phyloP scores from a whole-genome alignment of 331 rosid species.

The Saraca asoca region DNA sequence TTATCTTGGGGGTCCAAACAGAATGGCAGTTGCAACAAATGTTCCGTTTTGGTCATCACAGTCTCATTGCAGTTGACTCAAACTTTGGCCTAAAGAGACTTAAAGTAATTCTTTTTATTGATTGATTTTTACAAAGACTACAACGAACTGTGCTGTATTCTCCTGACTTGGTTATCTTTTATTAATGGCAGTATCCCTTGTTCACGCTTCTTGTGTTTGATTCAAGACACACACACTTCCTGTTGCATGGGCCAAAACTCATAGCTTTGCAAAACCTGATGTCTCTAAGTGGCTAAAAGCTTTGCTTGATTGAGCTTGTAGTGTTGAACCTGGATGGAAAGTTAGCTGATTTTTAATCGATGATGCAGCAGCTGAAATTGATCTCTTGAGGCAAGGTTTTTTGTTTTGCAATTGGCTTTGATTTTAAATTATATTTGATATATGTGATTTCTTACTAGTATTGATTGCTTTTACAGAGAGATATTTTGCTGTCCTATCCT shows the following conservation, averaged over 20 bases:
- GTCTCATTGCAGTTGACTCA: slow-evolving; percentile 82
- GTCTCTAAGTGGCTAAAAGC: slow-evolving; percentile 86
- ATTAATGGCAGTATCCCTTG: slow-evolving; percentile 80
- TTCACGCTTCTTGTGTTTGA: slow-evolving; percentile 90
- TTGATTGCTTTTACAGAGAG: slow-evolving; percentile 60
- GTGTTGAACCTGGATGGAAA: slow-evolving; percentile 81
- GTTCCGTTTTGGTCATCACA: slow-evolving; percentile 87
- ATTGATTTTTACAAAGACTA: slow-evolving; percentile 24
- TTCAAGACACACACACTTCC: slow-evolving; percentile 94
- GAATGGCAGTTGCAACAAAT: slow-evolving; percentile 97
- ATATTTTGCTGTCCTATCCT: slow-evolving; percentile 77
- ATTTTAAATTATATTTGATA: slow-evolving; percentile 14
- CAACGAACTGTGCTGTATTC: not conserved
- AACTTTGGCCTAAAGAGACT: slow-evolving; percentile 91
- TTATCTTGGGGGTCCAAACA: slow-evolving; percentile 88
- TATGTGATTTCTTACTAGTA: slow-evolving; percentile 31
- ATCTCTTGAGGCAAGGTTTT: slow-evolving; percentile 73
- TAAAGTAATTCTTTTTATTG: slow-evolving; percentile 52
- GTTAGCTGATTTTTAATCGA: slow-evolving; percentile 81
- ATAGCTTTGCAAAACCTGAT: slow-evolving; percentile 84
- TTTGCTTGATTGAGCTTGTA: slow-evolving; percentile 61
- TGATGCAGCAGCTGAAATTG: slow-evolving; percentile 85
- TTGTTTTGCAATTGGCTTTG: slow-evolving; percentile 28
- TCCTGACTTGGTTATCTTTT: slow-evolving; percentile 39
- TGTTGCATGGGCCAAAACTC: slow-evolving; percentile 92